These are phyloP conservation scores for Heteromeles arbutifolia DNA, from an alignment of 306 rosid species.

Conservation along the genomic window DNA sequence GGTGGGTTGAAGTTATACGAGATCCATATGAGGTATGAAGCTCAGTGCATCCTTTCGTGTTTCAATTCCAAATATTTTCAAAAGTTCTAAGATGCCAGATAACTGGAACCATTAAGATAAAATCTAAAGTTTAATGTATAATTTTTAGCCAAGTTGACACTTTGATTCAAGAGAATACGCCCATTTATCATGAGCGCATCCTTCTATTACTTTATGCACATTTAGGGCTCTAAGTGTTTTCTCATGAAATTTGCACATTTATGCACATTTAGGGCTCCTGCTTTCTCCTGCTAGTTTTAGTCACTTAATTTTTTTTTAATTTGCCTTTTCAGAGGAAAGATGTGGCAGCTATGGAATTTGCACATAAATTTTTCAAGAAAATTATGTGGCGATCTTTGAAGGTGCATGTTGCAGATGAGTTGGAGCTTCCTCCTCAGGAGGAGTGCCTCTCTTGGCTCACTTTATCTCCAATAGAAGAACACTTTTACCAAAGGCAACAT, in stretches of 20 bases:
- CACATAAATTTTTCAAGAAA: constrained; percentile 67
- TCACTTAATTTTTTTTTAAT: constrained; percentile 3
- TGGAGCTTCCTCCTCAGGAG: constrained; percentile 91
- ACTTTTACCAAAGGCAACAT: constrained; percentile 96
- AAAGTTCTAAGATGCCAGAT: not conserved
- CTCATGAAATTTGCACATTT: too few relatives aligned
- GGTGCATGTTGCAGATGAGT: constrained; percentile 72
- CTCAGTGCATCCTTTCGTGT: constrained; percentile 4
- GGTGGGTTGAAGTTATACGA: constrained; percentile 95
- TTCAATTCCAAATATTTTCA: not conserved
- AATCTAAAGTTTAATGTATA: not conserved
- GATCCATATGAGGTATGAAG: constrained; percentile 81
- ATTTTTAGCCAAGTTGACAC: not conserved
- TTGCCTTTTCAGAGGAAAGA: constrained; percentile 67
- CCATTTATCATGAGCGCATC: not conserved
- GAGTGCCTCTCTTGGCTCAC: constrained; percentile 83
- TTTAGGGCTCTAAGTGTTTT: not conserved
- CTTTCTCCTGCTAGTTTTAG: not conserved
- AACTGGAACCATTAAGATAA: not conserved
- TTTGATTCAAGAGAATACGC: not conserved
- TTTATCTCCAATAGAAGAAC: constrained; percentile 85
- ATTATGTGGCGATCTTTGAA: constrained; percentile 97
- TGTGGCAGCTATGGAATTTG: constrained; percentile 65
- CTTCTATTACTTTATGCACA: not conserved
- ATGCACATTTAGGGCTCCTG: not conserved